A percentile compares a stretch with the other conserved stretches of the same genome.
Conservation (phyloP, 2,329 filamentous ascomycete species). For the Scopulariopsis brevicaulis region DNA sequence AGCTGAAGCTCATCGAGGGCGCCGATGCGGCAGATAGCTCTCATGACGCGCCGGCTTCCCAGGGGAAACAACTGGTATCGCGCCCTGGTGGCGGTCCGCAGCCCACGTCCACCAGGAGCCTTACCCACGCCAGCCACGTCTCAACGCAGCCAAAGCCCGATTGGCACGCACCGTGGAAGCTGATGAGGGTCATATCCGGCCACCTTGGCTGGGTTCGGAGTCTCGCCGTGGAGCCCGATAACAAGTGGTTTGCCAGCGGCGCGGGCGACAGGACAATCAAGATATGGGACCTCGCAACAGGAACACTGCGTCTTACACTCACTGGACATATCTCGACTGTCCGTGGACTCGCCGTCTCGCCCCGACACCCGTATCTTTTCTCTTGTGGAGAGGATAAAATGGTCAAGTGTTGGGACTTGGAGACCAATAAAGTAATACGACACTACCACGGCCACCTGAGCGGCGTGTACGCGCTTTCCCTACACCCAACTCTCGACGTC, state of each 20-base stretch:
- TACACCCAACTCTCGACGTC: conserved; percentile 94
- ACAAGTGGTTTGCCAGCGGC: conserved; percentile 95
- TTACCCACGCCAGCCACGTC: conserved; percentile 7
- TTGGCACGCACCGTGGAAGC: conserved; percentile 97
- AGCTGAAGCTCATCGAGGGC: conserved; percentile 25
- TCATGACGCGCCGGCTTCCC: conserved; percentile 21
- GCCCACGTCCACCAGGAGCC: neutral
- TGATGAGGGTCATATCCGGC: conserved; percentile 94
- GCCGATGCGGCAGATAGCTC: conserved; percentile 23
- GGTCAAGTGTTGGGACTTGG: conserved; percentile 99
- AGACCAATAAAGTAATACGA: conserved; percentile 98
- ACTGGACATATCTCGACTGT: conserved; percentile 94
- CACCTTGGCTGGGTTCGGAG: conserved; percentile 91
- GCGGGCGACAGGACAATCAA: conserved; percentile 96
- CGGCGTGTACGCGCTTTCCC: conserved; percentile 82
- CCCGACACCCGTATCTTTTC: conserved; percentile 91
- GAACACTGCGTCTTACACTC: conserved; percentile 71
- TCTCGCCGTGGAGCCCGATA: conserved; percentile 86
- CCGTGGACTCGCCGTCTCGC: conserved; percentile 81
- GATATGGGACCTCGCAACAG: conserved; percentile 92
- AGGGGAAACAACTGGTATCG: neutral
- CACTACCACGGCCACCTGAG: conserved; percentile 96
- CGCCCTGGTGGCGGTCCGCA: neutral
- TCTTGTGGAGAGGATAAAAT: conserved; percentile 98
- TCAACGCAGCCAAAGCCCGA: conserved; percentile 55